Evolutionary conservation across 306 rosid genomes (phyloP), one percentile per base, ranked within the genome.

Genomic region (Quercus suber): DNA sequence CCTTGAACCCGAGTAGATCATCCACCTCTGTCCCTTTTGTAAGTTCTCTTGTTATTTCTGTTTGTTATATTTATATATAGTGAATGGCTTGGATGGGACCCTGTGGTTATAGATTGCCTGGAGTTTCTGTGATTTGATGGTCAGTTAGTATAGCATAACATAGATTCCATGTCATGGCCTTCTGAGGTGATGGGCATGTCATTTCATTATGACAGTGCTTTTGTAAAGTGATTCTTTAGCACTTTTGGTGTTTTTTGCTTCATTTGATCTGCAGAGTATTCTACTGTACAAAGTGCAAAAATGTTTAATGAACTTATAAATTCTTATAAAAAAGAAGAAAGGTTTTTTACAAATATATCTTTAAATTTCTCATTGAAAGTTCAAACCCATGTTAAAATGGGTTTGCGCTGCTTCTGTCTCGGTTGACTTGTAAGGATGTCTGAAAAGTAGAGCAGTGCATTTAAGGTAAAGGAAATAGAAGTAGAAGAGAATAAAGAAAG

Each of bases 1-100:
- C 97, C 60, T 49, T 95, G 90, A 95, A 92, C 81, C 97, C 94
- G 25, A 71, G 41, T 77, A 88, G 88, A 57, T 70, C 88, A 84
- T 86, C 94, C 20, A 75, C 84, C 78, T 82, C 86, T 13, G 52
- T 75, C 80, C 73, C 86, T 83, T 84, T 74, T 69, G 97, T 94
- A 85, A 53, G 93, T 74, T 73, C 60, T 74, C 55, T 71, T 74
- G 55, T 33, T 20, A 6, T 77, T 49, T 76, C 59, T 21, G 31
- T 28, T 27, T 53, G 31, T 67, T 13, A 15, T 67, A 55, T 28
- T 51, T 1, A 10, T 55, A 9, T 35, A 8, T 3, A 35, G 52
- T 68, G 15, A 7, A 10, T 19, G 52, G 53, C 52, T 68, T 35
- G 53, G 52, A 19, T 33, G 52, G 72, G 27, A 10, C 53, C 25